Evolutionary conservation across 1,284 basidiomycete genomes (phyloP).

Genomic region (Mrakiaceae sp.): DNA sequence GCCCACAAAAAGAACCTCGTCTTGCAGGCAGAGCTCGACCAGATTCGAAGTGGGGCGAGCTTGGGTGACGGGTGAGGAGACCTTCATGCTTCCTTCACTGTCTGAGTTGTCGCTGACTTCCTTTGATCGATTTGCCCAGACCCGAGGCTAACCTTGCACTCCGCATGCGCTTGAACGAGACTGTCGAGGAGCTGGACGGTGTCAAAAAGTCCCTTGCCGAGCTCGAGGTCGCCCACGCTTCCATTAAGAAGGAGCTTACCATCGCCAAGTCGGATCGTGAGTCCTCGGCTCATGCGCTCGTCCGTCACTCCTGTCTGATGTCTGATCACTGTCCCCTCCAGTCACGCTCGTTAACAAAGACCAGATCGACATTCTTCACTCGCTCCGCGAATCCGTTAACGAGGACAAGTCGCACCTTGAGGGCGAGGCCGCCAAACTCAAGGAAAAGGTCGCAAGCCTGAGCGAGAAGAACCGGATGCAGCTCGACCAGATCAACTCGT

Average conservation of each 20-base stretch:
- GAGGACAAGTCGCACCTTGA: constrained; percentile 72
- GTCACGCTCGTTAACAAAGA: constrained; percentile 38
- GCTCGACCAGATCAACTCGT: constrained; percentile 72
- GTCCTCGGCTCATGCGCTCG: constrained; percentile 26
- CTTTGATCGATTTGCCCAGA: constrained; percentile 35
- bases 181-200: constrained; percentile 65
- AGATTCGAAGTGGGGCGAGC: constrained; percentile 72
- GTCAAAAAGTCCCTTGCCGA: constrained; percentile 57
- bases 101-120: not conserved
- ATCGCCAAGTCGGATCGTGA: constrained; percentile 76
- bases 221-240: constrained; percentile 40
- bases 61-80: constrained; percentile 61
- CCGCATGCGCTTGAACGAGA: constrained; percentile 74
- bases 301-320: constrained; percentile 4
- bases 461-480: constrained; percentile 81
- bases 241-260: constrained; percentile 55
- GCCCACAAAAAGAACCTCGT: constrained; percentile 74
- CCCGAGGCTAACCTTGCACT: constrained; percentile 77
- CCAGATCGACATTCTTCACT: constrained; percentile 36
- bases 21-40: constrained; percentile 70
- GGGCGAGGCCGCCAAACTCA: constrained; percentile 51
- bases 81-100: constrained; percentile 7
- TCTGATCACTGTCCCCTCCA: constrained; percentile 8
- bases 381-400: constrained; percentile 74
- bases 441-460: constrained; percentile 57